Evolutionary conservation across 805 yeast species (phyloP), one percentile per base, ranked within the genome.

Genomic region (Saturnispora dispora): DNA sequence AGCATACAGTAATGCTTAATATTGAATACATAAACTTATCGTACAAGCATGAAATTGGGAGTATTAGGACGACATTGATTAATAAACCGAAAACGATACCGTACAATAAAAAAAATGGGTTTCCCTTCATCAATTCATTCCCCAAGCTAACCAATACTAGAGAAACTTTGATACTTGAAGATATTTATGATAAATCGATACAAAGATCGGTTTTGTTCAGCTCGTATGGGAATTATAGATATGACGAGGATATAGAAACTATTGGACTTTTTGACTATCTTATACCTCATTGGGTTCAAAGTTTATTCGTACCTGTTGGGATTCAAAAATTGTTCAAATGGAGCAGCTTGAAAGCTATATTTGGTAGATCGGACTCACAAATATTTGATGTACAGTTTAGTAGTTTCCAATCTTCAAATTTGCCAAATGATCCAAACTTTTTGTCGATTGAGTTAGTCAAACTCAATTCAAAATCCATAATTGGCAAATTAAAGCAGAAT

Each of bases 251-350:
- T 37, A 9, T 32, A 17, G 33, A 30, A 10, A 27, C 20, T 3
- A 8, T 30, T n/a, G 47, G 51, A 7, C 11, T 53, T 9, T 40
- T 55, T 30, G 55, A 55, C 9, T 55, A 42, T 37, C 22, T 55
- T 9, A 10, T 50, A 5, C 56, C 58, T 3, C 33, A 33, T 17
- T 55, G 57, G 57, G 17, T 48, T n/a, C 45, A 51, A 9, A 48
- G 28, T 17, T 7, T 47, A 2, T 55, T 53, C 33, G 32, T 55
- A 3, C 57, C 57, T 1, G 11, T 5, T 5, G 58, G 58, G 10
- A 33, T 53, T 5, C 50, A 47, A 18, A 33, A 42, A 11, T 25
- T 53, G n/a, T 27, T 55, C 2, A 43, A 48, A 15, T 32, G 47
- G 30, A 27, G 39, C 4, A 51, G 47, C 15, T 11, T 55, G 10